Conservation (phyloP, 768 basidiomycete genomes). For the Cyathus striatus region DNA sequence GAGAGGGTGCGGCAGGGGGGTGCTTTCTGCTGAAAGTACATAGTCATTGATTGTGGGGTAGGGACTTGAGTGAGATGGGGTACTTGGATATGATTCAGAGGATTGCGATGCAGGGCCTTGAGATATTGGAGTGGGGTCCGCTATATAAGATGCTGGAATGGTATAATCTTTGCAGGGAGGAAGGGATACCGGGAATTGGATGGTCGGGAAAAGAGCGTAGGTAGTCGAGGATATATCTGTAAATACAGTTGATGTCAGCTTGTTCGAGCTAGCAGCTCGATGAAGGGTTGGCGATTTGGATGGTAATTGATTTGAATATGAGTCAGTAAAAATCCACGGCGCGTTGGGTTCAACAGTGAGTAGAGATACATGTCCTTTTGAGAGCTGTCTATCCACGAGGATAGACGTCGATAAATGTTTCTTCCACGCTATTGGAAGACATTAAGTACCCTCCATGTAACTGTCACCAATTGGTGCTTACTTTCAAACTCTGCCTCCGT, state of each 20-base stretch:
- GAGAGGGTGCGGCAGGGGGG: slow-evolving; percentile 24
- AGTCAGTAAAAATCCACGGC: slow-evolving; percentile 52
- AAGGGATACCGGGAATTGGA: slow-evolving; percentile 34
- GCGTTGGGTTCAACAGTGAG: slow-evolving; percentile 54
- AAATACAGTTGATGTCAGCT: slow-evolving; percentile 7
- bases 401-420: slow-evolving; percentile 1
- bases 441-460: no score
- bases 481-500: slow-evolving; percentile 53
- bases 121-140: slow-evolving; percentile 17
- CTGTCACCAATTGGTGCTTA: no score
- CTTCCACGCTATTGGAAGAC: no score
- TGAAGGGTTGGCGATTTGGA: slow-evolving; percentile 4
- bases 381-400: neutral
- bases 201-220: slow-evolving; percentile 42
- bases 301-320: slow-evolving; percentile 10
- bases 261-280: slow-evolving; percentile 17
- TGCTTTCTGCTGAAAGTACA: no score
- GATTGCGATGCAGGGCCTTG: neutral
- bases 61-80: slow-evolving; percentile 9
- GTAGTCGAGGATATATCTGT: slow-evolving; percentile 45
- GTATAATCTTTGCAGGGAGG: slow-evolving; percentile 32
- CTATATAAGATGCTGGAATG: slow-evolving; percentile 25
- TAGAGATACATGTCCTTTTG: slow-evolving; percentile 45
- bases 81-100: neutral
- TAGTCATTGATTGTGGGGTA: slow-evolving; percentile 7